Conservation (phyloP, 176 grass and related monocot species). For the Cenchrus americanus region DNA sequence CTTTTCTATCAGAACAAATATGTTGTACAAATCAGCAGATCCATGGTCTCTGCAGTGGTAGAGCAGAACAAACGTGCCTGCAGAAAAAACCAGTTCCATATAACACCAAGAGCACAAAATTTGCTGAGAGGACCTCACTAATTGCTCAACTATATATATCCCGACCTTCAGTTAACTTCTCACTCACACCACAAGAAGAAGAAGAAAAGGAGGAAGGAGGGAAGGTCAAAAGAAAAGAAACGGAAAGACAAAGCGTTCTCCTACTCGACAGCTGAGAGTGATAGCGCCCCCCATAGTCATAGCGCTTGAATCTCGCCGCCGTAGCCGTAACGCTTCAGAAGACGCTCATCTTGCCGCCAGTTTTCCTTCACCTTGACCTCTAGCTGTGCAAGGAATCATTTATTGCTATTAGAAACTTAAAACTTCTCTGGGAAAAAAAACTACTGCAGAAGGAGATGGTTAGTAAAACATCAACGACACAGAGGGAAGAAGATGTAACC, state of each 20-base stretch:
- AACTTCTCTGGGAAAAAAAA: not conserved
- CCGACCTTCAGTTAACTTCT: not conserved
- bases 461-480: not conserved
- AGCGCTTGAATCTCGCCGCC: constrained; percentile 76
- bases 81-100: not conserved
- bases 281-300: constrained; percentile 18
- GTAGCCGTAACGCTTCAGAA: constrained; percentile 87
- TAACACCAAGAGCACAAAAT: not conserved
- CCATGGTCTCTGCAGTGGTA: too few species aligned
- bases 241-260: not conserved
- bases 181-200: not conserved
- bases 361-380: constrained; percentile 92
- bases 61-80: too few species aligned
- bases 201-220: too few species aligned
- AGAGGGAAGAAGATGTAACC: constrained; percentile 28
- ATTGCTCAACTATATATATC: constrained; percentile 6
- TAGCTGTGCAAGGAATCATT: constrained; percentile 45
- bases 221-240: not conserved
- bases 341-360: constrained; percentile 86
- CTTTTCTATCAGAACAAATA: too few species aligned
- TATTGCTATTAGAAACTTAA: not conserved
- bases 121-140: constrained; percentile 22
- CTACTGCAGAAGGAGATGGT: not conserved
- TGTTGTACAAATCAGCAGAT: too few species aligned
- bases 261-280: constrained; percentile 4